Evolutionary conservation across 106 monocot species (phyloP).

Genomic region (Dendrobium nobile): DNA sequence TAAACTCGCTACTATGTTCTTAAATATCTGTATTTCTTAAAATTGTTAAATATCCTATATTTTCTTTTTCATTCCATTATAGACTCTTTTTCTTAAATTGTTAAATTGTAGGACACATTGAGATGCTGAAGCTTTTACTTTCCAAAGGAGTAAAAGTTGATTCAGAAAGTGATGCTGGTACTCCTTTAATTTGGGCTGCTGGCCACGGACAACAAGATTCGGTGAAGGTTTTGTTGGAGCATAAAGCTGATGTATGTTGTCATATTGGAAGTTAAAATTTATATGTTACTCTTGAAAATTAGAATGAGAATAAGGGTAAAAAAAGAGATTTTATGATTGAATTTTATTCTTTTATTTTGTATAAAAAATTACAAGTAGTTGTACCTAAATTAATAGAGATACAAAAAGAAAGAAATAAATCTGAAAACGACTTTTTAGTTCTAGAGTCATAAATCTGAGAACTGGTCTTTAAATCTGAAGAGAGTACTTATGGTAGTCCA

Average conservation of each 20-base stretch:
- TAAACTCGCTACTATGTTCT: not conserved
- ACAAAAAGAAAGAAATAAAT: no score
- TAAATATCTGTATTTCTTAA: not conserved
- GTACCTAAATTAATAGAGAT: no score
- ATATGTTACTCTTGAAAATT: not conserved
- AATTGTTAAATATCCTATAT: not conserved
- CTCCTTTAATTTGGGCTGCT: constrained; percentile 92
- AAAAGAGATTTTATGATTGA: not conserved
- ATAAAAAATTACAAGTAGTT: no score
- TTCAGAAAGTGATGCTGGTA: constrained; percentile 92
- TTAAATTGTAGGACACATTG: constrained; percentile 62
- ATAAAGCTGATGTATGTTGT: constrained; percentile 69
- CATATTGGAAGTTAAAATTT: not conserved
- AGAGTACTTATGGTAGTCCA: no score
- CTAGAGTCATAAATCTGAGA: no score
- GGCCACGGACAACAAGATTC: constrained; percentile 77
- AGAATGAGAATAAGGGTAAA: no score
- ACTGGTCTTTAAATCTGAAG: no score
- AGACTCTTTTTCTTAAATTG: not conserved
- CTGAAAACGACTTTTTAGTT: no score
- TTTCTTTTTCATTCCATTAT: not conserved
- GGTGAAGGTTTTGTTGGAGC: constrained; percentile 63
- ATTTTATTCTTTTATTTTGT: no score
- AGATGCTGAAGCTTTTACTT: constrained; percentile 63
- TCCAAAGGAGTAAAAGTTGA: constrained; percentile 67